A percentile compares a stretch with the other conserved stretches of the same genome.
Conservation (phyloP, 2,329 filamentous ascomycete genomes). For the Verticillium isaacii region DNA sequence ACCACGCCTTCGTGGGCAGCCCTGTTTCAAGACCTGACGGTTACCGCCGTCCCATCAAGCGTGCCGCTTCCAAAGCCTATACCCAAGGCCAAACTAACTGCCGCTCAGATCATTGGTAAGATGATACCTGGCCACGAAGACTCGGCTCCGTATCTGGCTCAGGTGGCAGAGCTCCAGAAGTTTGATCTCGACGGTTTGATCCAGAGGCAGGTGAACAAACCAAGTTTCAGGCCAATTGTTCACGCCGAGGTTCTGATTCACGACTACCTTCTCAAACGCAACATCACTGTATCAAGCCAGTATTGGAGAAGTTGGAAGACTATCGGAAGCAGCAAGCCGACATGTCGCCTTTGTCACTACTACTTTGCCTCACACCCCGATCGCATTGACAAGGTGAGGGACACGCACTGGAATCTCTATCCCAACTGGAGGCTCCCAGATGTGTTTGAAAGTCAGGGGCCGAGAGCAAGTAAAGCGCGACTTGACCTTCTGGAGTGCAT, state of each 20-base stretch:
- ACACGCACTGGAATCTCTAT: constrained; percentile 31
- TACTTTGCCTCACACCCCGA: constrained; percentile 26
- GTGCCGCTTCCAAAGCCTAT: constrained; percentile 10
- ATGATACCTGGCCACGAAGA: constrained; percentile 9
- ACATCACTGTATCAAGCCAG: neutral
- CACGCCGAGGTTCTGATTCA: constrained; percentile 29
- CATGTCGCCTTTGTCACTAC: constrained; percentile 30
- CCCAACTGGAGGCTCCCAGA: constrained; percentile 31
- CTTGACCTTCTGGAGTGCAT: constrained; percentile 19
- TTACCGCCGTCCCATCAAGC: constrained; percentile 22
- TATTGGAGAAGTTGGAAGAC: constrained; percentile 29
- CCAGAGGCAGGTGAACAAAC: constrained; percentile 4
- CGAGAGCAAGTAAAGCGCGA: constrained; percentile 4
- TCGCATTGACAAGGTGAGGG: constrained; percentile 19
- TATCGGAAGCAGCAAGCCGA: constrained; percentile 36
- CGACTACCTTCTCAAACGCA: constrained; percentile 6
- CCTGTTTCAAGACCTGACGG: constrained; percentile 23
- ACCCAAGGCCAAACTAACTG: constrained; percentile 9
- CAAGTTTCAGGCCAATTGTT: constrained; percentile 20
- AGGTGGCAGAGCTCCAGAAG: constrained; percentile 16
- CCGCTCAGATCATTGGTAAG: constrained; percentile 15
- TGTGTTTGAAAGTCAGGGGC: constrained; percentile 11
- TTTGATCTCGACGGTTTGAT: constrained; percentile 19
- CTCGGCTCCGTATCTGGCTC: constrained; percentile 3
- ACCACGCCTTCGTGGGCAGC: constrained; percentile 16